These are phyloP conservation scores for Salvia miltiorrhiza DNA, from an alignment of 257 asterid species.

Conservation along the genomic window DNA sequence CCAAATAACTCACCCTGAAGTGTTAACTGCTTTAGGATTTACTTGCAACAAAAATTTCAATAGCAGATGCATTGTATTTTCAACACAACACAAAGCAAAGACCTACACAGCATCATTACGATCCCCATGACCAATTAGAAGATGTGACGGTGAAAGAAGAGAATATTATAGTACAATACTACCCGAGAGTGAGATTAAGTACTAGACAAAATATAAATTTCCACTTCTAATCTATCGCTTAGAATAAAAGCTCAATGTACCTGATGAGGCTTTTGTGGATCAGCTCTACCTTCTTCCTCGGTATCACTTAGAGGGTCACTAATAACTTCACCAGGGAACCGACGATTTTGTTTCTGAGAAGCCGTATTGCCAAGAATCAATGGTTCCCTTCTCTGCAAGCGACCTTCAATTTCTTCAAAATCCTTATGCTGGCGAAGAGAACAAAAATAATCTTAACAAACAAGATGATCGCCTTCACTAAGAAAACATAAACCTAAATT, in stretches of 20 bases:
- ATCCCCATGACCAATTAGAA: conserved; percentile 3
- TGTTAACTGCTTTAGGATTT: neutral
- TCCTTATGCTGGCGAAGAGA: conserved; percentile 75
- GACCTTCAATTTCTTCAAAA: conserved; percentile 85
- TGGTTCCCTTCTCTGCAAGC: conserved; percentile 69
- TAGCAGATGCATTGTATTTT: neutral
- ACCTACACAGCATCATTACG: neutral
- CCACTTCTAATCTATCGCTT: conserved; percentile 1
- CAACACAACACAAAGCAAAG: neutral
- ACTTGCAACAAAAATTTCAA: neutral
- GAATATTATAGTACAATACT: neutral
- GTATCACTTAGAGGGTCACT: conserved; percentile 93
- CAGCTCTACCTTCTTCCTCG: conserved; percentile 72
- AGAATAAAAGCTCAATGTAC: conserved; percentile 33
- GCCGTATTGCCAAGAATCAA: conserved; percentile 59
- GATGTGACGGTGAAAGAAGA: neutral
- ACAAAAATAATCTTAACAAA: conserved; percentile 10
- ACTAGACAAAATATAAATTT: conserved; percentile 1
- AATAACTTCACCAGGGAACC: conserved; percentile 73
- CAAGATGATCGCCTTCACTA: conserved; percentile 9
- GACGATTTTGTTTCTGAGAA: conserved; percentile 64
- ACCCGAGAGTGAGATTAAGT: neutral
- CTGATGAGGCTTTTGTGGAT: conserved; percentile 76
- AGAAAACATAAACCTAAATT: neutral
- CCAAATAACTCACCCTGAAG: neutral